Evolutionary conservation across 495 filamentous ascomycete species (phyloP), one percentile per base, ranked within the genome.

Genomic region (Lentithecium fluviatile): DNA sequence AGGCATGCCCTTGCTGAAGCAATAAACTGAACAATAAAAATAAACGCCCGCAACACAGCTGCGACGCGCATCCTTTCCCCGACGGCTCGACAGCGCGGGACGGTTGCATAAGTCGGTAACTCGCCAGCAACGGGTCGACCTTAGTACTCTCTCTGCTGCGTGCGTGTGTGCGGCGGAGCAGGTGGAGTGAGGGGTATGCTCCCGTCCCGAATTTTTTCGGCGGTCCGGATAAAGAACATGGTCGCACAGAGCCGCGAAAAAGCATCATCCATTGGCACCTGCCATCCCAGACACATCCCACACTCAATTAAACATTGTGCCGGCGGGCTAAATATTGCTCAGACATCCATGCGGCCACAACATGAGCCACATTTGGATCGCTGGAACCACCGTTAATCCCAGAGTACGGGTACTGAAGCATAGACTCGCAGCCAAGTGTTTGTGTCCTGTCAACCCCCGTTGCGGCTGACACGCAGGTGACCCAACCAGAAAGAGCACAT

Each of bases 301-400:
- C 57, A 25, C 52, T 52, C 53, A 57, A 63, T 63, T 51, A 52
- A 45, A 63, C 60, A 56, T 57, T 52, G 56, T 65, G 46, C 64
- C 64, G 53, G 29, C 38, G 46, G 43, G 21, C 45, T 25, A 60
- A 53, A 47, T 43, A 38, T 19, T 62, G 64, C 58, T 62, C 52
- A 62, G 52, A 66, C 58, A 62, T 34, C 19, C 13, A 11, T 45
- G 17, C 54, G 64, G 49, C 34, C 58, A 66, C 64, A 36, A 43
- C 64, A 62, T 55, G 64, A 66, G 58, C 64, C 64, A 62, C 63
- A 61, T 7, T 20, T 56, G 40, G 46, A 62, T 66, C 50, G 64
- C 45, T 57, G 64, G 64, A 57, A 60, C 48, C 58, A 54, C 64
- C 64, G 64, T 66, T 66, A 54, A 53, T 66, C 32, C 64, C 58